Base-by-base conservation (phyloP, 140 eudicot species). In the Erigeron philadelphicus region DNA sequence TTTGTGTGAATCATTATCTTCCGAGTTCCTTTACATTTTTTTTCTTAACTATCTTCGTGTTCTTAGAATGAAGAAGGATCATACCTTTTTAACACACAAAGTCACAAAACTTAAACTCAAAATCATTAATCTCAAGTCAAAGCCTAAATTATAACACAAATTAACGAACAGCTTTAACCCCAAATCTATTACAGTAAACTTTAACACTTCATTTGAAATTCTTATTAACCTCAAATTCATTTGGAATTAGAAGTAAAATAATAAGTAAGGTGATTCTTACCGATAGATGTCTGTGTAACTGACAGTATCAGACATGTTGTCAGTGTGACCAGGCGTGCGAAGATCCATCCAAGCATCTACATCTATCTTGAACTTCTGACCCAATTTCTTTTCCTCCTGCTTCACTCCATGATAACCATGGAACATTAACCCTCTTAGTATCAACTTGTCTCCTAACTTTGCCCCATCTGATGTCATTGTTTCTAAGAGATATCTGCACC, bases 311-410 rank as follows among this genome's bases (percentile, higher is more conserved):
- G 78, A 56, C 72, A 87, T 78, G 69, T 64, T 44, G 78, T 87
- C 97, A 41, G 97, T 83, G 38, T 66, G 72, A 66, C 95, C 94
- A 44, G 97, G 88, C 47, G 86, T 45, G 72, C 81, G 84, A 65
- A 90, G 96, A 84, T 90, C 95, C 94, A 87, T 85, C 95, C 96
- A 90, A 11, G 95, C 97, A 80, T 90, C 95, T 25, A 90, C 81
- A 74, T 90, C 95, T 21, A 90, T 70, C 79, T 81, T 49, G 83
- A 83, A 90, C 78, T 90, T 87, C 66, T 90, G 97, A 59, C 97
- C 97, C 25, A 90, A 81, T 43, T 56, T 87, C 72, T 83, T 87
- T 57, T 90, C 97, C 68, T 87, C 97, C 38, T 83, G 84, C 67
- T 85, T 84, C 75, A 87, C 93, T 59, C 97, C 97, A 68, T 90